phyloP scores from a whole-genome alignment of 2,329 filamentous ascomycete species.

The Trichophyton mentagrophytes region DNA sequence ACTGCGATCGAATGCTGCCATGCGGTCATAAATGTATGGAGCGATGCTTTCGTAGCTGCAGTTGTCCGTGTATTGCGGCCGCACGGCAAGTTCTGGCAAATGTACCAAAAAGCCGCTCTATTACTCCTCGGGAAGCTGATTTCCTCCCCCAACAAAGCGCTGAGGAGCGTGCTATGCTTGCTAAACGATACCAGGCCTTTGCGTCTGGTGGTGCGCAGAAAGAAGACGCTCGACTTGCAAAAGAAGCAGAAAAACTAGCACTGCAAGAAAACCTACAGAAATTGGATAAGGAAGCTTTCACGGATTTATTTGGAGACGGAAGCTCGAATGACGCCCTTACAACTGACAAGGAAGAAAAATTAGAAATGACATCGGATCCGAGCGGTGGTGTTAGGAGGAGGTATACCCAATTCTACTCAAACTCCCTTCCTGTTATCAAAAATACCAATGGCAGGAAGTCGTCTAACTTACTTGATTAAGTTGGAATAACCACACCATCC shows the following conservation, averaged over 20 bases:
- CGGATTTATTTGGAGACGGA: slow-evolving; percentile 13
- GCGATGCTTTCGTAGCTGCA: slow-evolving; percentile 23
- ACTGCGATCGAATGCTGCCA: slow-evolving; percentile 22
- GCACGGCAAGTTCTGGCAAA: not conserved
- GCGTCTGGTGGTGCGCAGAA: slow-evolving; percentile 22
- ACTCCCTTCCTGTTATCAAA: not conserved
- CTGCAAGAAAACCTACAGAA: slow-evolving; percentile 11
- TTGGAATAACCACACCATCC: not conserved
- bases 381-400: slow-evolving; percentile 4
- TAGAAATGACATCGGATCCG: not conserved
- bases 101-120: not conserved
- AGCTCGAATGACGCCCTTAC: not conserved
- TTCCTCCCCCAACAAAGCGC: not conserved
- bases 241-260: slow-evolving; percentile 9
- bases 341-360: not conserved
- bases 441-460: not conserved
- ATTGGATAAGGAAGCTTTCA: slow-evolving; percentile 13
- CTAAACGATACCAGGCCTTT: slow-evolving; percentile 19
- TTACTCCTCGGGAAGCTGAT: not conserved
- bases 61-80: slow-evolving; percentile 18
- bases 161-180: slow-evolving; percentile 10
- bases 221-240: slow-evolving; percentile 17
- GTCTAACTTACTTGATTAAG: slow-evolving; percentile 9
- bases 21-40: slow-evolving; percentile 30
- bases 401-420: slow-evolving; percentile 9